Evolutionary conservation across 2,329 filamentous ascomycete genomes (phyloP).

Genomic region (Apiospora sp.): DNA sequence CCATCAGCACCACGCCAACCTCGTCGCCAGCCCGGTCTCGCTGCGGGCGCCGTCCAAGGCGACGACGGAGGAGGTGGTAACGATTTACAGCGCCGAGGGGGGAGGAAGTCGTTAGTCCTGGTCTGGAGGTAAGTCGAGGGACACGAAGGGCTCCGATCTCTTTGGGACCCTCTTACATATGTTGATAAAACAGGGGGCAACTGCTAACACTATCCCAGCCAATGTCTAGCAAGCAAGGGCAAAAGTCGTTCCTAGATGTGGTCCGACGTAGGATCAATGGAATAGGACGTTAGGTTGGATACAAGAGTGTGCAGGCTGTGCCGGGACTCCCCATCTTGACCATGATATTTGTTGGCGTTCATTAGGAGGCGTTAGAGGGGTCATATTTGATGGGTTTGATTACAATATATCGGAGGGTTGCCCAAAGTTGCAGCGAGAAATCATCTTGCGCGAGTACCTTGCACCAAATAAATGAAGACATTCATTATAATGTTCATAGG

Average conservation of each 20-base stretch:
- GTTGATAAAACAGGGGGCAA: not conserved
- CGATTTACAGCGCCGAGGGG: not conserved
- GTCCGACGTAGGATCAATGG: slow-evolving; percentile 1
- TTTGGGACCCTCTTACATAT: no score
- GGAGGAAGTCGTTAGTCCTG: not conserved
- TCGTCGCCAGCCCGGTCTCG: not conserved
- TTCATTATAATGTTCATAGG: not conserved
- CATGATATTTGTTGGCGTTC: not conserved
- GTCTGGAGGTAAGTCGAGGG: not conserved
- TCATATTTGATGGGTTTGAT: not conserved
- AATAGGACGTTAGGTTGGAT: not conserved
- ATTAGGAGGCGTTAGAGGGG: not conserved
- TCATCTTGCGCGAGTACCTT: not conserved
- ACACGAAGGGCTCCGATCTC: no score
- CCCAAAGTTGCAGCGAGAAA: not conserved
- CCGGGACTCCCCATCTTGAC: not conserved
- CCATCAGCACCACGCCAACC: not conserved
- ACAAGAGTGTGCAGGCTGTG: not conserved
- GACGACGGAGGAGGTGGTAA: slow-evolving; percentile 7
- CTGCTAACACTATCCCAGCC: not conserved
- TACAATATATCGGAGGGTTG: not conserved
- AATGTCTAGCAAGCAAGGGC: not conserved
- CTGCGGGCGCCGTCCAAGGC: slow-evolving; percentile 3
- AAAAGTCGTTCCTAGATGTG: not conserved
- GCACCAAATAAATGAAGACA: not conserved